Conservation (phyloP, 2,329 filamentous ascomycete genomes). For the Trichoderma semiorbis region DNA sequence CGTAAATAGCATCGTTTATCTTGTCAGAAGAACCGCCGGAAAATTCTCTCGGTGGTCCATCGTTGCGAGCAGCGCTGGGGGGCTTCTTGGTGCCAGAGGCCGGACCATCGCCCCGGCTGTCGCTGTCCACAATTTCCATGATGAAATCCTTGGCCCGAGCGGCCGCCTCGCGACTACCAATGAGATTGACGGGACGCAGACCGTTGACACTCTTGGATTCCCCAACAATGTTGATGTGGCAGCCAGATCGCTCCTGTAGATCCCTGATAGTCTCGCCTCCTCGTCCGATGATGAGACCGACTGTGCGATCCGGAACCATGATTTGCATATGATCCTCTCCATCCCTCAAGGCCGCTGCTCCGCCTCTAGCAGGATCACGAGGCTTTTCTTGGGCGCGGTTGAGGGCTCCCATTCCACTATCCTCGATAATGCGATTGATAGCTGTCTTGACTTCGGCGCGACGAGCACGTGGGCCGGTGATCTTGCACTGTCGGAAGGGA, state of each 20-base stretch:
- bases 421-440: constrained; percentile 84
- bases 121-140: constrained; percentile 90
- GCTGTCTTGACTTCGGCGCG: constrained; percentile 76
- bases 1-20: constrained; percentile 76
- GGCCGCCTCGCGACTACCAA: constrained; percentile 72
- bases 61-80: constrained; percentile 30
- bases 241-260: constrained; percentile 86
- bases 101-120: constrained; percentile 59
- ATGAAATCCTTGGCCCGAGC: constrained; percentile 81
- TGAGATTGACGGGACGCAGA: constrained; percentile 83
- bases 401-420: constrained; percentile 55
- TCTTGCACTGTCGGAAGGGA: constrained; percentile 77
- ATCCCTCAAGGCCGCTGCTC: constrained; percentile 58
- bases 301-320: constrained; percentile 90
- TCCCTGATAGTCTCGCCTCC: constrained; percentile 91
- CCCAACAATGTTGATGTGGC: constrained; percentile 91
- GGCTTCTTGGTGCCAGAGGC: constrained; percentile 30
- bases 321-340: constrained; percentile 87
- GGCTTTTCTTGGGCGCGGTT: constrained; percentile 43
- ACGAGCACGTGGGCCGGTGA: constrained; percentile 68
- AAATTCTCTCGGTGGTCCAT: constrained; percentile 34
- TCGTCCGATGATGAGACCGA: constrained; percentile 90
- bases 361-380: constrained; percentile 38
- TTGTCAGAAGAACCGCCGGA: constrained; percentile 55
- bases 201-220: constrained; percentile 92